Evolutionary conservation across 2,329 filamentous ascomycete species (phyloP).

Genomic region (Drechslerella coelobrocha): DNA sequence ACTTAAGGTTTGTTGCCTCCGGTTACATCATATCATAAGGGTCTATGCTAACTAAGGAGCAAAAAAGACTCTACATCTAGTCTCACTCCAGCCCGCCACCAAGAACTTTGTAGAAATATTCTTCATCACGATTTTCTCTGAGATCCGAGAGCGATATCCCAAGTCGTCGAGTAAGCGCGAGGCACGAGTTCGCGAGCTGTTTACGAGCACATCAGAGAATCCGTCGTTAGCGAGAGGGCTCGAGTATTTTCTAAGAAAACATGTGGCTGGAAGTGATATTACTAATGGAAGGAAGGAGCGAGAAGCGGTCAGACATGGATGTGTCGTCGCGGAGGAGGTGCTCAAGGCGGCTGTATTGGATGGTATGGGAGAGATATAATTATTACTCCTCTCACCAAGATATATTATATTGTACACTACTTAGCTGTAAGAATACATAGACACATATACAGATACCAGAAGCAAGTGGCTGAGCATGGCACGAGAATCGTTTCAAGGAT

Average conservation of each 20-base stretch:
- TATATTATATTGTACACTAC: too few relatives aligned
- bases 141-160: constrained; percentile 52
- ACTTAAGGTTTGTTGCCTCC: constrained; percentile 59
- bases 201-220: constrained; percentile 69
- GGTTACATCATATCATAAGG: neutral
- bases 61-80: constrained; percentile 73
- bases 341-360: constrained; percentile 53
- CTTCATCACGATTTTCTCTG: constrained; percentile 72
- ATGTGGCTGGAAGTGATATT: constrained; percentile 64
- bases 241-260: constrained; percentile 79
- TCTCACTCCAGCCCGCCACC: constrained; percentile 77
- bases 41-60: neutral
- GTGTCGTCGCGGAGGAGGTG: constrained; percentile 60
- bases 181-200: constrained; percentile 69
- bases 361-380: constrained; percentile 53
- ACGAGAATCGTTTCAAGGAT: constrained; percentile 37
- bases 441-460: too few relatives aligned
- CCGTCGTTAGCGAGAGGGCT: constrained; percentile 75
- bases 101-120: constrained; percentile 80
- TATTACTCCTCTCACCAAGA: constrained; percentile 14
- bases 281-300: constrained; percentile 62
- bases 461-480: constrained; percentile 16
- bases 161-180: constrained; percentile 62
- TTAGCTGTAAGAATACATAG: too few relatives aligned
- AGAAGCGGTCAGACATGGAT: constrained; percentile 62